These are phyloP conservation scores for Podospora pseudocomata DNA, from an alignment of 495 filamentous ascomycete species.

Conservation along the genomic window DNA sequence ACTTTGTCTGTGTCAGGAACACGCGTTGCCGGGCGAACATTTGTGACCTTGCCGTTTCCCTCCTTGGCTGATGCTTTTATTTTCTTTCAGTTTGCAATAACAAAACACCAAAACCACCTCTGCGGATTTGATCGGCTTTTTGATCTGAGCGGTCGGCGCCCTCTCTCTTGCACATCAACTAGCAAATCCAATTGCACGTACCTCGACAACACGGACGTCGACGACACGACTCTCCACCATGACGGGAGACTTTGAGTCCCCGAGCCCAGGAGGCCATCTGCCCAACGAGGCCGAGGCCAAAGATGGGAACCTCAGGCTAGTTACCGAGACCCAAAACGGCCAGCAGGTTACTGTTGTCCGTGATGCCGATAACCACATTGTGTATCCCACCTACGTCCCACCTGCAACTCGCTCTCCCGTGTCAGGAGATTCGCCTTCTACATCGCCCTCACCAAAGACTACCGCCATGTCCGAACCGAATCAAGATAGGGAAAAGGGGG, in stretches of 20 bases:
- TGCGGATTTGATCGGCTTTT: not conserved
- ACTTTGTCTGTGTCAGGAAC: slow-evolving; percentile 11
- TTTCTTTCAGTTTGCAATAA: not conserved
- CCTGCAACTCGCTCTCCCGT: slow-evolving; percentile 32
- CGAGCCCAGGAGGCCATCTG: not conserved
- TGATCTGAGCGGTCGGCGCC: not conserved
- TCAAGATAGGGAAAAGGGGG: not conserved
- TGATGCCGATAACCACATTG: slow-evolving; percentile 33
- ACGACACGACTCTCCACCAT: not conserved
- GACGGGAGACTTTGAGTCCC: not conserved
- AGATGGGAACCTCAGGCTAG: slow-evolving; percentile 19
- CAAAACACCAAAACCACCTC: not conserved
- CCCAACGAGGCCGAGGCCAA: slow-evolving; percentile 1
- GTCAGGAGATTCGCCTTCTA: not conserved
- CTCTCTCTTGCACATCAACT: not conserved
- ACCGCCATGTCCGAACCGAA: not conserved
- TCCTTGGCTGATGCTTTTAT: not conserved
- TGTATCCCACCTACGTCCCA: slow-evolving; percentile 39
- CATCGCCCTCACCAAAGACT: not conserved
- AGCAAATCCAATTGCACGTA: not conserved
- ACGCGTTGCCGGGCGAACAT: slow-evolving; percentile 1
- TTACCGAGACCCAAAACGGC: slow-evolving; percentile 20
- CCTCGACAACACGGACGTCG: not conserved
- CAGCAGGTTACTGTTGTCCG: slow-evolving; percentile 28
- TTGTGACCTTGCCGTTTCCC: not conserved